phyloP scores from a whole-genome alignment of 2,329 filamentous ascomycete species.

The Colletotrichum sp. region DNA sequence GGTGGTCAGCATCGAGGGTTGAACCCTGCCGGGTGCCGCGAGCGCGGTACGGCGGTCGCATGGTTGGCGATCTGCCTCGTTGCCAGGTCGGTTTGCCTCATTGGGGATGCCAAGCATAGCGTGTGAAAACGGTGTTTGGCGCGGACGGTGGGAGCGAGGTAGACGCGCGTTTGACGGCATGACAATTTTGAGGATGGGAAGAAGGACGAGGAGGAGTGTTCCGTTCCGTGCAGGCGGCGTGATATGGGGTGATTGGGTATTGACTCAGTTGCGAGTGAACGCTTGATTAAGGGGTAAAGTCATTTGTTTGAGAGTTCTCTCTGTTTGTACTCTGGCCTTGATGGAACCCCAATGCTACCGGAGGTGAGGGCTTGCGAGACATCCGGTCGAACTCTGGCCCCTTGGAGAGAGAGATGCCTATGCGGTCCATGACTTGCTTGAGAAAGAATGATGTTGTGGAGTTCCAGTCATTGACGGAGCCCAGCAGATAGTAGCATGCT shows the following conservation, averaged over 20 bases:
- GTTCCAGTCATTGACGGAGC: background rate
- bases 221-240: background rate
- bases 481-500: background rate
- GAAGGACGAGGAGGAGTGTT: too few relatives aligned
- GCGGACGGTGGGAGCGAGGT: background rate
- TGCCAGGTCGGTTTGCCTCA: background rate
- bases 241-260: background rate
- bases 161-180: background rate
- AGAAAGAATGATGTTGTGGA: fast-evolving
- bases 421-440: background rate
- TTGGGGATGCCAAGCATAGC: background rate
- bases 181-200: background rate
- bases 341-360: background rate
- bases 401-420: background rate
- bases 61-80: background rate
- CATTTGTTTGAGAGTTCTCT: background rate
- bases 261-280: background rate
- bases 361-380: background rate
- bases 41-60: background rate
- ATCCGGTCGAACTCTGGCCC: background rate
- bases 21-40: background rate
- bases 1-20: background rate
- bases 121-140: background rate
- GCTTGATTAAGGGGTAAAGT: background rate
- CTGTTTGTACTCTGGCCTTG: background rate